Conservation (phyloP, 176 grass and related monocot species). For the Hordeum vulgare region DNA sequence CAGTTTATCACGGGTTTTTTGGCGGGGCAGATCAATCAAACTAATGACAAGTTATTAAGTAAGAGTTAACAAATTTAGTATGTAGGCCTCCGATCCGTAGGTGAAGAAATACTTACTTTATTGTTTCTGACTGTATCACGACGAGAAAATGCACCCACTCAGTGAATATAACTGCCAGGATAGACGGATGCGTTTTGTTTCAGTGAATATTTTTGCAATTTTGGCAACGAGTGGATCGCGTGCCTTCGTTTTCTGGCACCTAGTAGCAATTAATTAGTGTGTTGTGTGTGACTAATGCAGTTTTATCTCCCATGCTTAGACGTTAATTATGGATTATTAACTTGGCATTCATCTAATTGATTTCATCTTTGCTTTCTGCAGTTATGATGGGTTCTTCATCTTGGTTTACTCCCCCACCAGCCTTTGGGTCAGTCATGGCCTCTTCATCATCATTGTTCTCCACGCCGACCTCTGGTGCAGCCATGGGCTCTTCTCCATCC, state of each 20-base stretch:
- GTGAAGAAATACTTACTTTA: neutral
- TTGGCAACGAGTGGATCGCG: neutral
- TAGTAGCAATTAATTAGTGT: neutral
- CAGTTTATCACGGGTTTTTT: no score
- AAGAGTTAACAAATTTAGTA: neutral
- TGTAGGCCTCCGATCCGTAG: neutral
- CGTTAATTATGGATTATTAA: neutral
- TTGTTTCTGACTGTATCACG: neutral
- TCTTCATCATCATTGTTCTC: neutral
- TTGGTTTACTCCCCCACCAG: neutral
- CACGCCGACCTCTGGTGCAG: neutral
- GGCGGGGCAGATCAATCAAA: no score
- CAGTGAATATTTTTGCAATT: neutral
- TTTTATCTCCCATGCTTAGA: neutral
- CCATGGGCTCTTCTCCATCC: neutral
- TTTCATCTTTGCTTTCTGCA: constrained; percentile 6
- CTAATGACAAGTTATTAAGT: no score
- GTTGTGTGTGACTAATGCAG: neutral
- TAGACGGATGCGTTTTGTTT: neutral
- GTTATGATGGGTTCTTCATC: neutral
- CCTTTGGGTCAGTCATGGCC: neutral
- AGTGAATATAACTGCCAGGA: neutral
- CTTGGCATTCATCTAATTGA: neutral
- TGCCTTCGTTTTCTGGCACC: neutral
- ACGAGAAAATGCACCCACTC: neutral